phyloP scores from a whole-genome alignment of 2,329 filamentous ascomycete genomes.

The Harringtonia lauricola region DNA sequence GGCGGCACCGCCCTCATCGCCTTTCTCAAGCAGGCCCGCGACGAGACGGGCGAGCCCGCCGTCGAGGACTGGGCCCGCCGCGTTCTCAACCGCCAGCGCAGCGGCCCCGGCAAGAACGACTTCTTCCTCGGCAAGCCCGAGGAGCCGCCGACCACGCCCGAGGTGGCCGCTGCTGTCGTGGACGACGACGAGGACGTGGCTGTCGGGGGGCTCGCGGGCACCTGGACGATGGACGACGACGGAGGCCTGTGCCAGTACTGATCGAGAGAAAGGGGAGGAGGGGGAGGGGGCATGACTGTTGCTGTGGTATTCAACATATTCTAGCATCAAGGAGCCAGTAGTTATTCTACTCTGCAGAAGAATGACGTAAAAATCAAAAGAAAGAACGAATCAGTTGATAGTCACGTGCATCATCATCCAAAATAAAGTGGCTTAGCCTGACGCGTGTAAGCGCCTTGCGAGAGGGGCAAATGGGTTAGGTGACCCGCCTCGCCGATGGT shows the following conservation, averaged over 20 bases:
- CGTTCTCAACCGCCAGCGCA: conserved; percentile 44
- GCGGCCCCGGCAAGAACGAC: conserved; percentile 38
- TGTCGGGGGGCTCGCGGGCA: conserved; percentile 62
- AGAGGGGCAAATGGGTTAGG: no score
- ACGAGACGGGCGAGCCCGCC: conserved; percentile 90
- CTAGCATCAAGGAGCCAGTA: no score
- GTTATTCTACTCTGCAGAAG: no score
- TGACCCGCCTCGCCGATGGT: no score
- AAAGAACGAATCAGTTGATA: no score
- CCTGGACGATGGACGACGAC: conserved; percentile 80
- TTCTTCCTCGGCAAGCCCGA: conserved; percentile 46
- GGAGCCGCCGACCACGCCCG: conserved; percentile 24
- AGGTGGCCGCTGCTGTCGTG: conserved; percentile 13
- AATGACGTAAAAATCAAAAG: no score
- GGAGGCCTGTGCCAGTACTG: conserved; percentile 52
- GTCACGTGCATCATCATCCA: no score
- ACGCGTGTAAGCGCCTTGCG: no score
- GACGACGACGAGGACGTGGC: conserved; percentile 26
- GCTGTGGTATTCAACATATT: no score
- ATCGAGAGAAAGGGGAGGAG: no score
- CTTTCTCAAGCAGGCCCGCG: conserved; percentile 90
- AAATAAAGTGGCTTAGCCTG: no score
- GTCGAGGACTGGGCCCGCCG: conserved; percentile 53
- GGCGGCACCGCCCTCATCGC: conserved; percentile 90
- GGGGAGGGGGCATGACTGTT: no score